Conservation (phyloP, 2,329 filamentous ascomycete species). For the Hysterium pulicare region DNA sequence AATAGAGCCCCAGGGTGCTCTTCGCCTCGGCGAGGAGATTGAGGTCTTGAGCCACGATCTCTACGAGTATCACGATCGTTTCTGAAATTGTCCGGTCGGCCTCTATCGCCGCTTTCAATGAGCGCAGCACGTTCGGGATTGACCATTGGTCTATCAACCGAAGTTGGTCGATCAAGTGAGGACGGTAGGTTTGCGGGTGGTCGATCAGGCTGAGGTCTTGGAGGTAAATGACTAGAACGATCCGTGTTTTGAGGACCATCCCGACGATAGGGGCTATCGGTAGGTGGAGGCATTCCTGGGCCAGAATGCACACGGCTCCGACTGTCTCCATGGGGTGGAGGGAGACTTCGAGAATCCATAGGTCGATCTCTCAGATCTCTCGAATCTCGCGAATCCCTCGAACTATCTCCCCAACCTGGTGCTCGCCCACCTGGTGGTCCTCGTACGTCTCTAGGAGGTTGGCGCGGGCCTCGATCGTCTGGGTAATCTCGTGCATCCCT, state of each 20-base stretch:
- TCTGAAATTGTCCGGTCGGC: slow-evolving; percentile 23
- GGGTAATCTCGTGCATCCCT: slow-evolving; percentile 32
- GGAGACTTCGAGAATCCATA: slow-evolving; percentile 26
- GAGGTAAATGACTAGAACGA: slow-evolving; percentile 16
- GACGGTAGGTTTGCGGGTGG: slow-evolving; percentile 5
- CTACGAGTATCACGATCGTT: slow-evolving; percentile 27
- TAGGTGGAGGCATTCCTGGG: slow-evolving; percentile 20
- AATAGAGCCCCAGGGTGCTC: slow-evolving; percentile 21
- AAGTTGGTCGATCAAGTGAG: slow-evolving; percentile 7
- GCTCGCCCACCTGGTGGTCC: slow-evolving; percentile 19
- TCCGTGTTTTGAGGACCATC: slow-evolving; percentile 23
- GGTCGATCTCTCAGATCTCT: slow-evolving; percentile 25
- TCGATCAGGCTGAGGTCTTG: slow-evolving; percentile 15
- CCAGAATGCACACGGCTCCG: slow-evolving; percentile 21
- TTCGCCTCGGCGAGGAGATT: slow-evolving; percentile 28
- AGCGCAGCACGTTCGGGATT: slow-evolving; percentile 45
- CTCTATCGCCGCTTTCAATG: slow-evolving; percentile 34
- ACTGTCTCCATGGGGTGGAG: slow-evolving; percentile 14
- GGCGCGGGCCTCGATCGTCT: slow-evolving; percentile 34
- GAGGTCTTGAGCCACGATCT: slow-evolving; percentile 26
- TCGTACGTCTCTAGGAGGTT: slow-evolving; percentile 29
- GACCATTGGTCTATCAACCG: slow-evolving; percentile 25
- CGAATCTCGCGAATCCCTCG: slow-evolving; percentile 24
- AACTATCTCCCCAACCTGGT: slow-evolving; percentile 21
- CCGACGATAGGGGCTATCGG: slow-evolving; percentile 20